phyloP scores from a whole-genome alignment of 768 basidiomycete species.

The Boletus coccyginus region DNA sequence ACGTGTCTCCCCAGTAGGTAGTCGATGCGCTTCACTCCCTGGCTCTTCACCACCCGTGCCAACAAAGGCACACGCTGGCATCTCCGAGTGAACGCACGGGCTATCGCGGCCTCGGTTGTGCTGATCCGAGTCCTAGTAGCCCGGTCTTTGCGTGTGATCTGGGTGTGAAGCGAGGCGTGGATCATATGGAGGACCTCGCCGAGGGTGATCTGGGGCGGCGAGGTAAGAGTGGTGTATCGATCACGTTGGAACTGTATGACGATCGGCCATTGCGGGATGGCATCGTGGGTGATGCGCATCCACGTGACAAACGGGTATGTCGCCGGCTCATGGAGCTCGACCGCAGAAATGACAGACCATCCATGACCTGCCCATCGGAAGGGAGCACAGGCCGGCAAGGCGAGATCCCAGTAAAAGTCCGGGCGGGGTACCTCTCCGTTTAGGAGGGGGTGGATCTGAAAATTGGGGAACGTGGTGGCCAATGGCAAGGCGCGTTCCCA shows the following conservation, averaged over 20 bases:
- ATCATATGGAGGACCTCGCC: constrained; percentile 57
- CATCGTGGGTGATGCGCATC: constrained; percentile 57
- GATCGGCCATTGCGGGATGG: constrained; percentile 60
- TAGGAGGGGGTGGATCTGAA: constrained; percentile 35
- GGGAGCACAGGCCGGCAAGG: constrained; percentile 46
- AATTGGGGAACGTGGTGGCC: constrained; percentile 20
- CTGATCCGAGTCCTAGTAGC: constrained; percentile 27
- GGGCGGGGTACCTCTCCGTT: constrained; percentile 46
- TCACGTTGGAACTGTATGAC: constrained; percentile 42
- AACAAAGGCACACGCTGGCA: constrained; percentile 29
- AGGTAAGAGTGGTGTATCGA: constrained; percentile 21
- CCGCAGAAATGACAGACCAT: constrained; percentile 39
- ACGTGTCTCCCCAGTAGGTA: constrained; percentile 34
- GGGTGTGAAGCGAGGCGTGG: constrained; percentile 44
- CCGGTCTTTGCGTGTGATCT: constrained; percentile 38
- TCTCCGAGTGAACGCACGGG: constrained; percentile 37
- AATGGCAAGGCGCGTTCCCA: constrained; percentile 27
- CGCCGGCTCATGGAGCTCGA: constrained; percentile 50
- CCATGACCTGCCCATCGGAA: constrained; percentile 38
- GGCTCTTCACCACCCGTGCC: constrained; percentile 32
- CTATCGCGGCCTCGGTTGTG: constrained; percentile 25
- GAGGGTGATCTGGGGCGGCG: constrained; percentile 46
- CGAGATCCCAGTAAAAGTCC: constrained; percentile 57
- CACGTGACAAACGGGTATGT: constrained; percentile 53
- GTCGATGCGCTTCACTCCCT: constrained; percentile 41